Evolutionary conservation across 345 rosid species (phyloP).

Genomic region (Abelmoschus esculentus): DNA sequence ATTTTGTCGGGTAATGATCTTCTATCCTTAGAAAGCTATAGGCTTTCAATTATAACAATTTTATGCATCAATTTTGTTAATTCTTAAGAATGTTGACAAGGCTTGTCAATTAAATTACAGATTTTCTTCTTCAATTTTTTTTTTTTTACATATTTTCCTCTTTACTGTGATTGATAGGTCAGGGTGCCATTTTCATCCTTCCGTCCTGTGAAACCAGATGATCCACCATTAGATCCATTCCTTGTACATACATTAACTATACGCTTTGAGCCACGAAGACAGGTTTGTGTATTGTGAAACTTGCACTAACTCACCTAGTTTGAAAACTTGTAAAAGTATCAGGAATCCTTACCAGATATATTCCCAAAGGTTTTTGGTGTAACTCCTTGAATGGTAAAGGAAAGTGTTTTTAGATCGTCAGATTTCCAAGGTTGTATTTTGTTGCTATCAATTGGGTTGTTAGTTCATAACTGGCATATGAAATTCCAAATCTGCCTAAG

Average conservation of each 20-base stretch:
- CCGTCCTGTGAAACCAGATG: slow-evolving; percentile 93
- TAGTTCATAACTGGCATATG: background rate
- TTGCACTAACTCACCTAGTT: background rate
- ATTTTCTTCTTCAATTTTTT: too few species aligned
- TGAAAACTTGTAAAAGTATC: background rate
- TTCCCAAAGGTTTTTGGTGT: background rate
- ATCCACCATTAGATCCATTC: slow-evolving; percentile 87
- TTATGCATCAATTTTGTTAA: background rate
- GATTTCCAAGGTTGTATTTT: background rate
- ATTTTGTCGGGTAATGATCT: slow-evolving; percentile 69
- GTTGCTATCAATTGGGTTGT: background rate
- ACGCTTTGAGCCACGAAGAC: slow-evolving; percentile 93
- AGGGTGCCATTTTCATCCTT: slow-evolving; percentile 90
- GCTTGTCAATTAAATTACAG: slow-evolving; percentile 8
- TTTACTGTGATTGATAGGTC: slow-evolving; percentile 43
- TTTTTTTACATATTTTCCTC: slow-evolving; percentile 12
- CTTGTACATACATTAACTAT: slow-evolving; percentile 85
- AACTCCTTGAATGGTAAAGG: background rate
- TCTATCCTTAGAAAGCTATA: background rate
- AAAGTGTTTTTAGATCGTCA: background rate
- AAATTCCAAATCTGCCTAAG: background rate
- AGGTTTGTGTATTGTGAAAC: slow-evolving; percentile 36
- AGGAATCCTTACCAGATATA: background rate
- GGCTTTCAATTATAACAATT: background rate
- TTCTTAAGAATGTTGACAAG: background rate